Evolutionary conservation across 441 rosid species (phyloP).

Genomic region (Metrosideros polymorpha): DNA sequence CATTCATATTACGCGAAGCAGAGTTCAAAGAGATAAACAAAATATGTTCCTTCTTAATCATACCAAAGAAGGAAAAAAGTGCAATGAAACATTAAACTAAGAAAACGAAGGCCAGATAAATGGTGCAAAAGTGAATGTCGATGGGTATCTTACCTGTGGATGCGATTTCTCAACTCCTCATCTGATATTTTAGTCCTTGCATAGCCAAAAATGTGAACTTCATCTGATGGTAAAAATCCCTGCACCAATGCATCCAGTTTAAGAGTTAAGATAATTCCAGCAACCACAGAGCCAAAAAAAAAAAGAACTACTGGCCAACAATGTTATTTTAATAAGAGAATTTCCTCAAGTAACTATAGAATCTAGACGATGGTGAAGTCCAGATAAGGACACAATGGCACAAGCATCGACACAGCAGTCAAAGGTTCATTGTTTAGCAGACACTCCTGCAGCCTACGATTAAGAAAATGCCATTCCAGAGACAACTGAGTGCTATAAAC

Average conservation of each 20-base stretch:
- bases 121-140: neutral
- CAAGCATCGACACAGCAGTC: neutral
- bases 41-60: neutral
- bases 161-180: conserved; percentile 59
- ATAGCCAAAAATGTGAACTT: conserved; percentile 94
- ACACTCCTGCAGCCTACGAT: neutral
- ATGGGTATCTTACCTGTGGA: conserved; percentile 50
- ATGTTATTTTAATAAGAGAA: neutral
- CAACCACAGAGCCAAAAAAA: neutral
- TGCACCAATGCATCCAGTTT: conserved; percentile 14
- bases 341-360: neutral
- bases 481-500: neutral
- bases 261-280: neutral
- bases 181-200: conserved; percentile 88
- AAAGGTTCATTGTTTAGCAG: neutral
- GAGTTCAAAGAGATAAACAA: neutral
- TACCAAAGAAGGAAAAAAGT: neutral
- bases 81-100: neutral
- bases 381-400: neutral
- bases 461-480: neutral
- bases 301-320: neutral
- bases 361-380: neutral
- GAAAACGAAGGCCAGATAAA: neutral
- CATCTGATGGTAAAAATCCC: conserved; percentile 72
- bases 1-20: neutral